Evolutionary conservation across 148 eudicot genomes (phyloP).

Genomic region (Rhododendron williamsianum): DNA sequence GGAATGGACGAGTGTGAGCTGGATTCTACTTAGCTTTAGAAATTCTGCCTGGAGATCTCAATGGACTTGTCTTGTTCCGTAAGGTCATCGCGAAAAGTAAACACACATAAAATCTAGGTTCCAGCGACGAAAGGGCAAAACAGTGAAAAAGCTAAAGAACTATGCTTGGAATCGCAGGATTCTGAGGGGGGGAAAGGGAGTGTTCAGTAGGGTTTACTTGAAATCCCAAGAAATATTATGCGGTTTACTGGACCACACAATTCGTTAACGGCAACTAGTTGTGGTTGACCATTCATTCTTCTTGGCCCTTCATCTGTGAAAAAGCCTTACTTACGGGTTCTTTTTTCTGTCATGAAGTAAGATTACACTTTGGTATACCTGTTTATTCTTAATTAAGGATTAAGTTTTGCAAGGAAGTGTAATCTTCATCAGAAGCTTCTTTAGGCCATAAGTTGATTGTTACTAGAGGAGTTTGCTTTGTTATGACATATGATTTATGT

Average conservation of each 20-base stretch:
- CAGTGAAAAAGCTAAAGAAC: not conserved
- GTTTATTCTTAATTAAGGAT: not conserved
- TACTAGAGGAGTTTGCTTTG: not conserved
- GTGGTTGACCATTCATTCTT: not conserved
- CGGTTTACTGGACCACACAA: not conserved
- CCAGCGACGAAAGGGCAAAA: not conserved
- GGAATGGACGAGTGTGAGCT: not conserved
- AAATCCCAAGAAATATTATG: not conserved
- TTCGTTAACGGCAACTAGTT: not conserved
- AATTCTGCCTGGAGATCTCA: not conserved
- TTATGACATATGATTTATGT: not conserved
- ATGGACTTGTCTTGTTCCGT: not conserved
- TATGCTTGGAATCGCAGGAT: not conserved
- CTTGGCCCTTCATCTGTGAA: not conserved
- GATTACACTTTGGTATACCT: not conserved
- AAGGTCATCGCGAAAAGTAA: not conserved
- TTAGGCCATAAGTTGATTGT: not conserved
- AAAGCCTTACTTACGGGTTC: not conserved
- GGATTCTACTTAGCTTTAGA: conserved; percentile 1
- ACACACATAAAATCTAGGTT: not conserved
- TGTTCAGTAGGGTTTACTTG: not conserved
- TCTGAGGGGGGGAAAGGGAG: not conserved
- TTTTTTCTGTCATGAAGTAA: not conserved
- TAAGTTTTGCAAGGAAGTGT: not conserved
- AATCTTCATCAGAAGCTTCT: not conserved